These are phyloP conservation scores for Sanghuangporus weigelae DNA, from an alignment of 1,284 basidiomycete genomes.

Conservation along the genomic window DNA sequence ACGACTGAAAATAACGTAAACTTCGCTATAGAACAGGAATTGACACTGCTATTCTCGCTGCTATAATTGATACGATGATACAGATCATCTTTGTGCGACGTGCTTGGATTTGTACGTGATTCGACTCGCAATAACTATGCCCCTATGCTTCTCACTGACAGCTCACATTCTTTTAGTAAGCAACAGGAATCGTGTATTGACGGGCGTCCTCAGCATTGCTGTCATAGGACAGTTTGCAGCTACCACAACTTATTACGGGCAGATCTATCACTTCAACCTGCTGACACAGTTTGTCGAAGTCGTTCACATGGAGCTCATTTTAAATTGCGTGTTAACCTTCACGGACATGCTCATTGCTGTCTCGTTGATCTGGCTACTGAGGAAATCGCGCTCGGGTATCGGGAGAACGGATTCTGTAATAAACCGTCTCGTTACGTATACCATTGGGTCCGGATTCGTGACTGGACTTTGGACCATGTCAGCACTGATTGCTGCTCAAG, in stretches of 20 bases:
- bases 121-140: not conserved
- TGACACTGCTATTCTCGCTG: not conserved
- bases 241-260: constrained; percentile 15
- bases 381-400: constrained; percentile 25
- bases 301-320: constrained; percentile 45
- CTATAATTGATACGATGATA: not conserved
- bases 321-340: constrained; percentile 5
- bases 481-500: constrained; percentile 1
- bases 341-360: constrained; percentile 37
- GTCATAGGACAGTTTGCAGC: not conserved
- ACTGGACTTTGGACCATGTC: constrained; percentile 23
- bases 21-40: not conserved
- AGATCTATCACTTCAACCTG: not conserved
- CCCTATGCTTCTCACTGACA: not conserved
- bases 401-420: constrained; percentile 28
- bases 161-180: not conserved
- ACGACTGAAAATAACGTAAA: not conserved
- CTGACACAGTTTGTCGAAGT: constrained; percentile 28
- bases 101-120: constrained; percentile 3
- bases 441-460: constrained; percentile 41
- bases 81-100: constrained; percentile 1
- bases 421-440: constrained; percentile 37
- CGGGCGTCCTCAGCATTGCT: not conserved
- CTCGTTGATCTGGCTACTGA: constrained; percentile 33
- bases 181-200: not conserved